Base-by-base conservation (phyloP, 768 basidiomycete species). In the Tylopilus balloui region DNA sequence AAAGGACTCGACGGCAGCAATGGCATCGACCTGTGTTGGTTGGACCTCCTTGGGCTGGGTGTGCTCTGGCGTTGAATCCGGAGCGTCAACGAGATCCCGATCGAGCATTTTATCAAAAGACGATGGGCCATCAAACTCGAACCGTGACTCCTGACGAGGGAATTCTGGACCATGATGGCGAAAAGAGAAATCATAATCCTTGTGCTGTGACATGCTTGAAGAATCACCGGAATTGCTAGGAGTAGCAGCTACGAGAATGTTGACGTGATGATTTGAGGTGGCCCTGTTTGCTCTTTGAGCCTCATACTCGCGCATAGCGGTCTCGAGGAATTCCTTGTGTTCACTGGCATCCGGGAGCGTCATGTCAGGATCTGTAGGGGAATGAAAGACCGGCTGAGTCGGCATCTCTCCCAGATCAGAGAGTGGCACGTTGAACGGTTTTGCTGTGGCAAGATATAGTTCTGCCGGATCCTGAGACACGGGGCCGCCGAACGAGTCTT, bases 401-500 rank as follows among this genome's bases (percentile, higher is more conserved):
- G 62, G 56, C 24, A 54, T 63, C 52, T 62, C 69, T 44, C 69
- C 78, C 15, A 84, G 70, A 54, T 83, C 77, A 25, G 78, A 77
- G 39, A 86, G 66, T 45, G 85, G 86, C 17, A 80, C 65, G 36
- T 75, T 62, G 44, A 86, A 83, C 43, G 75, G 71, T 52, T 75
- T 77, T 39, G 65, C 49, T 3, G 75, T 65, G 13, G 76, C 73
- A 5, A 83, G 53, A 53, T 73, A 78, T 23, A 62, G 65, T 45
- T 73, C 69, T 24, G 74, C 73, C 9, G 72, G 73, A 50, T 82
- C 75, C 31, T 73, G 71, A 2, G 76, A 71, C n/a, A 73, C 52
- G 29, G 72, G 71, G 28, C 73, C 78, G 34, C 74, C 81, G 51
- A 87, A 84, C 2, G 85, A 86, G 61, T 86, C 84, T 61, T 79